Evolutionary conservation across 352 stramenopile species (phyloP), one percentile per base, ranked within the genome.

Genomic region (Globisporangium spinosum): DNA sequence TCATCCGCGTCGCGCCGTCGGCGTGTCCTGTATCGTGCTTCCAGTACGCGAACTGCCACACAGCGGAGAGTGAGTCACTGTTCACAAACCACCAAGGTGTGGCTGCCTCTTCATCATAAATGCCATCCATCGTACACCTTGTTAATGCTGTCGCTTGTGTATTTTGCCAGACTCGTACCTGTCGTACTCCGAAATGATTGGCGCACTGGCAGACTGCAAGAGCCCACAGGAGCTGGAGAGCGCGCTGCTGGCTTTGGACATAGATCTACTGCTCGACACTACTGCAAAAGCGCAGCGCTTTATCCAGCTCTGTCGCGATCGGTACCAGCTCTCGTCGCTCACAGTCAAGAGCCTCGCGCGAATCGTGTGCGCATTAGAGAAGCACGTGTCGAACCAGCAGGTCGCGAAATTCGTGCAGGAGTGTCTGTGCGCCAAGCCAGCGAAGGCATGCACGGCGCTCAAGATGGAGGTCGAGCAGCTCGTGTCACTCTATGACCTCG

Each of bases 401-500:
- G 58, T 75, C 1, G 66, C 61, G 0, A 40, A 20, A 13, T 70
- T 64, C 27, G 23, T 76, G 1, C 56, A 65, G 49, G 29, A 68
- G 20, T 73, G 70, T 54, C 64, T 76, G 40, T 67, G 45, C 43
- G 38, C 67, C 25, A 58, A 62, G 29, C 40, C 38, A 0, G 47
- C 22, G 8, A 34, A 59, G 17, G 62, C 62, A 2, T 76, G 66
- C 55, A 61, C 65, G 22, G 49, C 34, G 22, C 63, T 76, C 40
- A 76, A 76, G 59, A 47, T 60, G 22, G 58, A 53, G 51, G 45
- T 76, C 9, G 70, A 73, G 6, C 34, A 43, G 13, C 67, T 45
- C 23, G 43, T 70, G 10, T 70, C 70, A 32, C 63, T 76, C 22
- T 68, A 71, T 32, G 67, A 68, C 2, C 67, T 76, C 20, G 25